Evolutionary conservation across 2,329 filamentous ascomycete genomes (phyloP).

Genomic region (Didymella lethalis): DNA sequence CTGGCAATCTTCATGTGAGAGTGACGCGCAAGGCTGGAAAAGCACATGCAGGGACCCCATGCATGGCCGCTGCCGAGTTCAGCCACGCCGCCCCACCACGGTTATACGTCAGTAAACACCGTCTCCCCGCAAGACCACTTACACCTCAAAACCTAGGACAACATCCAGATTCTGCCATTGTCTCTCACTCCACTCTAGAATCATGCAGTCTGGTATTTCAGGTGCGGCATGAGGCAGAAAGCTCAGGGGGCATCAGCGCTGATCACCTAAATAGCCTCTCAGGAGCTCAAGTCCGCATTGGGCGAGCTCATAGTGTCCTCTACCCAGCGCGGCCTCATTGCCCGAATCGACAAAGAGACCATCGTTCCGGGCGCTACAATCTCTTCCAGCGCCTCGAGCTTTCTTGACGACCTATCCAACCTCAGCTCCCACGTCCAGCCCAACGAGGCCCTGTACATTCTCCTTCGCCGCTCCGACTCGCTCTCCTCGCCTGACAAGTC

Average conservation of each 20-base stretch:
- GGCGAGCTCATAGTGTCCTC: conserved; percentile 69
- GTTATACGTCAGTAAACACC: conserved; percentile 36
- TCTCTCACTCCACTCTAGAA: conserved; percentile 29
- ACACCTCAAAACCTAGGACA: neutral
- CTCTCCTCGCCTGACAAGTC: conserved; percentile 49
- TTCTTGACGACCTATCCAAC: conserved; percentile 69
- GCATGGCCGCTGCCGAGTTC: conserved; percentile 23
- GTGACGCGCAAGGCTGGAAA: conserved; percentile 9
- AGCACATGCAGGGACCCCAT: conserved; percentile 21
- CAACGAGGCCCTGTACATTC: conserved; percentile 74
- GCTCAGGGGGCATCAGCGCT: conserved; percentile 9
- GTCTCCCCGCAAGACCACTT: neutral
- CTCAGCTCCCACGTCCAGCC: conserved; percentile 70
- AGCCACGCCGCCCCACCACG: conserved; percentile 34
- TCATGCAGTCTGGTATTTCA: conserved; percentile 82
- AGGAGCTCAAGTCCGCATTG: conserved; percentile 79
- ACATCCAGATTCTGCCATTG: neutral
- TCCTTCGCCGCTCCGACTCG: conserved; percentile 72
- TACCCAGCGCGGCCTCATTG: conserved; percentile 73
- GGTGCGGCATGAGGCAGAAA: conserved; percentile 55
- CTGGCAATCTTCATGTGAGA: conserved; percentile 4
- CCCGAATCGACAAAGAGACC: conserved; percentile 72
- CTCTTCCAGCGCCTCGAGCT: conserved; percentile 60
- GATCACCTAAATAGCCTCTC: conserved; percentile 63
- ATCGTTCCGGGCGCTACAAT: conserved; percentile 69